Base-by-base conservation (phyloP, 2,329 filamentous ascomycete species). In the Sporothrix sp. region DNA sequence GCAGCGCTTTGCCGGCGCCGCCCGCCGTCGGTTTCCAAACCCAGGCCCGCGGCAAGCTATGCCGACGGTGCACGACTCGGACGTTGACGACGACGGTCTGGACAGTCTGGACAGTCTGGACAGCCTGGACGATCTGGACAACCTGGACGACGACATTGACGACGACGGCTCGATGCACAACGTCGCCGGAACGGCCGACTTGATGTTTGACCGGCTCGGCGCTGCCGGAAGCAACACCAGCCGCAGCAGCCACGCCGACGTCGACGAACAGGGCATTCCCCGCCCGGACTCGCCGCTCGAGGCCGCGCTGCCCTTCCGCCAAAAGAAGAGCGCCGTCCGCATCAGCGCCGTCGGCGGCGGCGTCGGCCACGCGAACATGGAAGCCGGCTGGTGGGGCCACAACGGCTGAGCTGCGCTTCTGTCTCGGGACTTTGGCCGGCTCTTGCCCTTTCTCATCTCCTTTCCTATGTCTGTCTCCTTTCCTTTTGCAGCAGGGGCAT, bases 301-400 rank as follows among this genome's bases (percentile, higher is more conserved):
- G 6, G 32, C 45, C 14, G 32, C 48, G 8, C 50, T 57, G 35
- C 53, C 60, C 18, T 58, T 61, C 43, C n/a, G n/a, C n/a, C 61
- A 58, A 27, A 58, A 60, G n/a, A 67, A 64, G 54, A 64, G 63
- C 52, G 61, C 62, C 14, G 60, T 65, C 14, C 58, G 65, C 39
- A 59, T 67, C 54, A 67, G 65, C 38, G 65, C 65, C 2, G 65
- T 67, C n/a, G 65, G 65, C 2, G 40, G 44, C 23, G 55, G 27
- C 28, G n/a, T 16, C 14, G 11, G 38, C 20, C 10, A 23, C 25
- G 32, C 58, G 3, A 55, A 57, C 23, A 52, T 60, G 37, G 62
- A 62, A 44, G 56, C 55, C 1, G 58, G 58, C 7, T 61, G 58
- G 59, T 64, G 60, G 62, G 57, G 55, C 4, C 56, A 62, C 38